Base-by-base conservation (phyloP, 2,329 filamentous ascomycete genomes). In the Aspergillus fumigatus region DNA sequence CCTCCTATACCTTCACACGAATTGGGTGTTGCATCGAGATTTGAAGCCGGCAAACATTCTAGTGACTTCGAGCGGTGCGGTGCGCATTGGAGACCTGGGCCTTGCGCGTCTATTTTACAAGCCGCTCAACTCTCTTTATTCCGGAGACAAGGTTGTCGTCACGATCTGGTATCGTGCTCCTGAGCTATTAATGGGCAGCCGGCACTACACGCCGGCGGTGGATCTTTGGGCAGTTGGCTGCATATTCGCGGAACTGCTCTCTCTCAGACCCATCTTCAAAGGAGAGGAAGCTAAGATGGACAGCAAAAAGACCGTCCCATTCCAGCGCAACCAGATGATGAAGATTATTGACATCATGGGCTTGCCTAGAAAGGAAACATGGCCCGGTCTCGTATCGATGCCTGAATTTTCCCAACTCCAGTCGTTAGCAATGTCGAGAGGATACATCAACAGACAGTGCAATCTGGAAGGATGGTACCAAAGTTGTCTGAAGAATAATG, bases 201-300 rank as follows among this genome's bases (percentile, higher is more conserved):
- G 90, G n/a, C 94, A 99, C 73, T 99, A 99, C 76, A 97, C 94
- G 0, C 92, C 94, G 0, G 93, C 94, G 23, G 91, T 99, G 62
- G 94, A 99, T 73, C 86, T 97, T 74, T 99, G 94, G 94, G 94
- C 94, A 2, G 87, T 99, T 0, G 94, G 94, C 0, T 99, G 94
- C 73, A 99, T 99, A 67, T 97, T 99, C 69, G 94, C 94, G 2
- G 94, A 99, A 73, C 80, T 99, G 2, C 78, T 99, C 0, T 92
- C 90, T 1, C 78, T 99, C 3, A 84, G 93, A 1, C 94, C 94
- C 0, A 97, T 99, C 54, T 99, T 99, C 75, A 99, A 99, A 71
- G 94, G 94, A 0, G 94, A 99, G 70, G 94, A 99, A 75, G 94
- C 94, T 17, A 99, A 99, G 77, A 97, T 97, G 89, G 94, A 99